Evolutionary conservation across 805 yeast species (phyloP), one percentile per base, ranked within the genome.

Genomic region (Wickerhamiella kurtzmanii): DNA sequence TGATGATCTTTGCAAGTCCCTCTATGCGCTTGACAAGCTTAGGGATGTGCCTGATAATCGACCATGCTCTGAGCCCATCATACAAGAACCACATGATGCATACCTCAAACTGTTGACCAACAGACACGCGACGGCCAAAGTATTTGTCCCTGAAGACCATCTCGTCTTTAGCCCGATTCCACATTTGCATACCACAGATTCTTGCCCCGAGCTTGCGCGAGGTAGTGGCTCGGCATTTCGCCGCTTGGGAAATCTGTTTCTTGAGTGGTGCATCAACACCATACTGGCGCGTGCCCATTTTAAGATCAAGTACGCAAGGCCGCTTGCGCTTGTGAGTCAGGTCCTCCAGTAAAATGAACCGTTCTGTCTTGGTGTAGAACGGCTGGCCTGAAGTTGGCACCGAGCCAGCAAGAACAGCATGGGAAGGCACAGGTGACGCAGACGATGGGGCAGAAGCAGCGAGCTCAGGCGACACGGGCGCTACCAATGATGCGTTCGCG

Each of bases 271-370:
- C 96, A 53, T 87, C 95, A n/a, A 89, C 81, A 8, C 99, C 98
- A 58, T 92, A 92, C 64, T 92, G 99, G 49, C 99, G 72, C 0
- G 99, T 89, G 0, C 99, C 99, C 97, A 92, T 92, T 61, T 92
- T 92, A 56, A 92, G 69, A 64, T 92, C 99, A 44, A 92, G 67
- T 0, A 89, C 97, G 60, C 96, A 88, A 0, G 98, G 96, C 53
- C 74, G 75, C 25, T 65, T 68, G 79, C 89, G 77, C 20, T 85
- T 84, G 46, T 79, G 73, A 0, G 97, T 92, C 43, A 92, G 66
- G 65, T 92, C 99, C 60, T 94, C 98, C 44, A 92, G 68, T 8
- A 92, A 64, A 36, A 92, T 80, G 60, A 87, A 92, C 51, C 94
- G 70, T 64, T 84, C 94, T 37, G 82, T 77, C 46, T 80, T 66